These are phyloP conservation scores for Escallonia herrerae DNA, from an alignment of 129 eudicot species.

Conservation along the genomic window DNA sequence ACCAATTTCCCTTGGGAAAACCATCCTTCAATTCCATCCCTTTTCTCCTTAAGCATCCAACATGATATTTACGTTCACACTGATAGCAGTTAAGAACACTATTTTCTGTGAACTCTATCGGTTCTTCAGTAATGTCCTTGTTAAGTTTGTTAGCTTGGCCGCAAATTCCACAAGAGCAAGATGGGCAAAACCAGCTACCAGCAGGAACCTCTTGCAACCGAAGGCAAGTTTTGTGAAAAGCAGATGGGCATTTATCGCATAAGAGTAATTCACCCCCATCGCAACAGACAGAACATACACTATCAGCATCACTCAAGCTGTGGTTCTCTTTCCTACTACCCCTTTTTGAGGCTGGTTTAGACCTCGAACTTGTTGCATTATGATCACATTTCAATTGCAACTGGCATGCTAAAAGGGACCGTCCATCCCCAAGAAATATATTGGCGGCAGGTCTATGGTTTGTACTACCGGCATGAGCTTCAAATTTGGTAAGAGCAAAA, in stretches of 20 bases:
- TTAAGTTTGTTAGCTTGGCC: conserved; percentile 18
- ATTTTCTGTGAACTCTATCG: conserved; percentile 8
- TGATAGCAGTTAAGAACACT: conserved; percentile 41
- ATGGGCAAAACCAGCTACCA: conserved; percentile 61
- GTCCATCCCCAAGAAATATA: conserved; percentile 62
- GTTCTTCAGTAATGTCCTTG: conserved; percentile 4
- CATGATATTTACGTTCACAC: conserved; percentile 58
- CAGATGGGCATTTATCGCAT: conserved; percentile 75
- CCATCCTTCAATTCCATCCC: conserved; percentile 11
- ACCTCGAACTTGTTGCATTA: background rate
- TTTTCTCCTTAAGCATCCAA: conserved; percentile 32
- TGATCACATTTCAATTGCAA: conserved; percentile 17
- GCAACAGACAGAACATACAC: conserved; percentile 57
- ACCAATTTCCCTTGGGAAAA: conserved; percentile 33
- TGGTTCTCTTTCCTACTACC: too few relatives aligned
- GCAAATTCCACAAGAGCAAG: conserved; percentile 74
- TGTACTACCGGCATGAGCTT: conserved; percentile 71
- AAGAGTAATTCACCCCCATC: conserved; percentile 50
- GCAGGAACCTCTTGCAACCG: conserved; percentile 32
- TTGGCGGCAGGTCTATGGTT: conserved; percentile 60
- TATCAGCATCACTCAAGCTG: conserved; percentile 10
- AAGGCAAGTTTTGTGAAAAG: conserved; percentile 60
- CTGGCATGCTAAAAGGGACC: conserved; percentile 53
- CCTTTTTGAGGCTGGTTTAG: too few relatives aligned
- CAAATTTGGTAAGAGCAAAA: conserved; percentile 36